phyloP scores from a whole-genome alignment of 257 asterid genomes.

The Eucommia ulmoides region DNA sequence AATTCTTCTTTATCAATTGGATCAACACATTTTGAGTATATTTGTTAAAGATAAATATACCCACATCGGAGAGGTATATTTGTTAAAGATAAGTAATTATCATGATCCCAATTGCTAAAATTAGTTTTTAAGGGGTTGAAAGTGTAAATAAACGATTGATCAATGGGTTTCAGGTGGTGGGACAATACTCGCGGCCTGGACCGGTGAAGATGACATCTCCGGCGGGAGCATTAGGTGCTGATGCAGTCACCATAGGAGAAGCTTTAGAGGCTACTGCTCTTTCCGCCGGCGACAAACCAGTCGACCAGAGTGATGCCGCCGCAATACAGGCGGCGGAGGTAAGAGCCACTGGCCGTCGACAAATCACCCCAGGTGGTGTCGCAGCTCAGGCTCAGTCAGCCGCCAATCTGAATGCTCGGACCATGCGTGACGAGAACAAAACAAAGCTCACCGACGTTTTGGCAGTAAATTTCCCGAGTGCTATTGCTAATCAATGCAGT shows the following conservation, averaged over 20 bases:
- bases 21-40: too few relatives aligned
- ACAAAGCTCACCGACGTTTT: slow-evolving; percentile 35
- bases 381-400: slow-evolving; percentile 45
- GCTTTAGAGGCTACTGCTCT: slow-evolving; percentile 55
- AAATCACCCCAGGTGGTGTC: slow-evolving; percentile 33
- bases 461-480: slow-evolving; percentile 16
- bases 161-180: slow-evolving; percentile 25
- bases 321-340: slow-evolving; percentile 59
- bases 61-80: too few relatives aligned
- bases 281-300: slow-evolving; percentile 32
- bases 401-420: slow-evolving; percentile 16
- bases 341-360: slow-evolving; percentile 44
- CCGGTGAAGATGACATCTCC: slow-evolving; percentile 7
- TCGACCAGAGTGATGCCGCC: slow-evolving; percentile 43
- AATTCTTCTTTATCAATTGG: too few relatives aligned
- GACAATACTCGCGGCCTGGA: slow-evolving; percentile 18
- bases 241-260: slow-evolving; percentile 44
- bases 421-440: slow-evolving; percentile 22
- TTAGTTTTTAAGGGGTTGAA: too few relatives aligned
- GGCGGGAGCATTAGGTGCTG: neutral
- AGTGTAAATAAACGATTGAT: too few relatives aligned
- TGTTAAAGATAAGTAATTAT: too few relatives aligned
- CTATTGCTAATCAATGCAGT: neutral
- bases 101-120: too few relatives aligned
- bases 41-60: too few relatives aligned